Conservation (phyloP, 345 rosid genomes). For the Eucalyptus coolabah region DNA sequence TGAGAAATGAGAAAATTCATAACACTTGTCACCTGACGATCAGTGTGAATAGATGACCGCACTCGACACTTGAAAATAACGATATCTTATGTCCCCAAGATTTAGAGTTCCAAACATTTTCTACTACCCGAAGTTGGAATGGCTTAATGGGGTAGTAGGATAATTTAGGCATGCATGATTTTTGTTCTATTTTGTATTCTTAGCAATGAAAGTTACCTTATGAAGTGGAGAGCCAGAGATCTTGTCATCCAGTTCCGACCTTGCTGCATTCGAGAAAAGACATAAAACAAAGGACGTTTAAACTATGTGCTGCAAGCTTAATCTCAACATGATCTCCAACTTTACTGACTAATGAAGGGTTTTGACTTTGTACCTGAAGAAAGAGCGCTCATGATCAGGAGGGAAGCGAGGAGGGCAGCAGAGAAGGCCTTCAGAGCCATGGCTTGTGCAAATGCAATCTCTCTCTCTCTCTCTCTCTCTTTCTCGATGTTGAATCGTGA, state of each 20-base stretch:
- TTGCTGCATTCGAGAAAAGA: not conserved
- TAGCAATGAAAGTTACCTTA: not conserved
- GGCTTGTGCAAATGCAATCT: not conserved
- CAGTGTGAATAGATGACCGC: not conserved
- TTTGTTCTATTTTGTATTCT: not conserved
- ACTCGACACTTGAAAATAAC: not conserved
- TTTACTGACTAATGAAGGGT: not conserved
- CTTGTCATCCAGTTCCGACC: not conserved
- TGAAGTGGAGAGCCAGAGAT: not conserved
- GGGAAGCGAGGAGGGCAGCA: not conserved
- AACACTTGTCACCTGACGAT: not conserved
- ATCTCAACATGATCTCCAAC: not conserved
- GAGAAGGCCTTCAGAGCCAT: not conserved
- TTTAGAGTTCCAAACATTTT: not conserved
- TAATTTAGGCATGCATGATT: fast-evolving
- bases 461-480: not conserved
- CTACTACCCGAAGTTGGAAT: not conserved
- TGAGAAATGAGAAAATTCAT: not conserved
- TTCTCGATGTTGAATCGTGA: not conserved
- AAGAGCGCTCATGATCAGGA: not conserved
- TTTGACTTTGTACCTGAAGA: not conserved
- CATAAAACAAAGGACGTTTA: not conserved
- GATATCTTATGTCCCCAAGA: not conserved
- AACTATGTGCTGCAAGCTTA: not conserved
- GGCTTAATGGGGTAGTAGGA: not conserved